phyloP scores from a whole-genome alignment of 2,329 filamentous ascomycete species.

The Aaosphaeria arxii region DNA sequence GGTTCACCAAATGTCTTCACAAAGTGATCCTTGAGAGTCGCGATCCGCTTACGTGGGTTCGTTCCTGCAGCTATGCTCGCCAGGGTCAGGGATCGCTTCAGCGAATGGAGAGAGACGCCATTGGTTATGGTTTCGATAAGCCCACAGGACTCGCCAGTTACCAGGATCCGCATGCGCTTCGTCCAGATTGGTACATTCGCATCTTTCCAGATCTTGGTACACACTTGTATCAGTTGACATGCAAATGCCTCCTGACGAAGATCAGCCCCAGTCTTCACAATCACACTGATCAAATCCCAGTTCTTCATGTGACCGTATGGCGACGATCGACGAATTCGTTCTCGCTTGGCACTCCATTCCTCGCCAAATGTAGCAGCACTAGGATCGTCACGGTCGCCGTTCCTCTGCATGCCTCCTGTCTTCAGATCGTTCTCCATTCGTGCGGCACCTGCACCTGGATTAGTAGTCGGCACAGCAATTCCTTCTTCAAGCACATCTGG shows the following conservation, averaged over 20 bases:
- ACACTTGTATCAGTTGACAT: slow-evolving; percentile 78
- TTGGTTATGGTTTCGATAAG: slow-evolving; percentile 87
- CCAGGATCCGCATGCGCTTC: slow-evolving; percentile 81
- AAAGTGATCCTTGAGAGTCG: slow-evolving; percentile 79
- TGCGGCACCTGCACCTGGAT: slow-evolving; percentile 71
- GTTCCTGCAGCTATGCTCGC: slow-evolving; percentile 69
- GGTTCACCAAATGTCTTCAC: slow-evolving; percentile 71
- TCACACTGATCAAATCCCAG: slow-evolving; percentile 83
- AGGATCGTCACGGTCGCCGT: slow-evolving; percentile 79
- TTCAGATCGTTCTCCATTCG: slow-evolving; percentile 89
- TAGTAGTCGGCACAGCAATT: slow-evolving; percentile 50
- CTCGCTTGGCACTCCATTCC: slow-evolving; percentile 80
- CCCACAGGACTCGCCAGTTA: slow-evolving; percentile 80
- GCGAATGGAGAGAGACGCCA: slow-evolving; percentile 79
- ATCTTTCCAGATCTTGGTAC: slow-evolving; percentile 77
- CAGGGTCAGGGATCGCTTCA: slow-evolving; percentile 78
- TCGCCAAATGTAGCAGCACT: slow-evolving; percentile 85
- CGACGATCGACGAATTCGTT: slow-evolving; percentile 77
- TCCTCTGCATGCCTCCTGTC: slow-evolving; percentile 76
- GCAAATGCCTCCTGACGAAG: slow-evolving; percentile 83
- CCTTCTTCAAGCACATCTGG: slow-evolving; percentile 58
- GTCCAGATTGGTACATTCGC: slow-evolving; percentile 78
- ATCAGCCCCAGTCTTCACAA: slow-evolving; percentile 83
- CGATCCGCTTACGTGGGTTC: slow-evolving; percentile 72
- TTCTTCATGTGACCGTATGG: slow-evolving; percentile 89